Evolutionary conservation across 1,284 basidiomycete genomes (phyloP), one percentile per base, ranked within the genome.

Genomic region (Cystobasidiaceae sp.): DNA sequence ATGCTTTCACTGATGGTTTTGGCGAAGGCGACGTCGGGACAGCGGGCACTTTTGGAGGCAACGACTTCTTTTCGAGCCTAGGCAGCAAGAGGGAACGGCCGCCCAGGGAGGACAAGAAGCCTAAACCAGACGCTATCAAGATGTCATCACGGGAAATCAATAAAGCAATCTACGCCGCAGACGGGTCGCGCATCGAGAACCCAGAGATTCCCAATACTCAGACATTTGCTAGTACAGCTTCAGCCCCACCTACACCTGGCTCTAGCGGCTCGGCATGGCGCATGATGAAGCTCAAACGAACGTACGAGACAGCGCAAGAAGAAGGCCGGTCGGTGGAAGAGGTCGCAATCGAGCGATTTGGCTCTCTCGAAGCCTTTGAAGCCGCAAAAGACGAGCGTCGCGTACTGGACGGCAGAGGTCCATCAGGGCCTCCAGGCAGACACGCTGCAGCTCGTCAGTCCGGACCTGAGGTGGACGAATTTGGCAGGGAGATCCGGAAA

Each of bases 181-280:
- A 68, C 27, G 67, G 67, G 4, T 34, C 2, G 86, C 71, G 86
- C 83, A 39, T 84, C 82, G 70, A 73, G 74, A 74, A 85, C 1
- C 82, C 85, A 70, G 79, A 84, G 0, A 76, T 81, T 5, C 76
- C 81, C 68, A 75, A 39, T 41, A 45, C 27, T 34, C 17, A 28
- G 33, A n/a, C 39, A 34, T 13, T 62, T 15, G 43, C 43, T 25
- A 25, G 80, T 8, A 76, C 82, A 0, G 37, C 65, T 57, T 73
- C 74, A 74, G 85, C 44, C 72, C 74, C 77, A 27, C 73, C 80
- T 51, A 84, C 82, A 1, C 89, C 90, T 0, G 93, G 93, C 1
- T 91, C 90, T 0, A 89, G 93, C 2, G 94, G 94, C 9, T 90
- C 90, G 17, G 86, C 87, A 74, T 98, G 94, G 94, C 85, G 94